phyloP scores from a whole-genome alignment of 805 yeast genomes.

The Candida boidinii region DNA sequence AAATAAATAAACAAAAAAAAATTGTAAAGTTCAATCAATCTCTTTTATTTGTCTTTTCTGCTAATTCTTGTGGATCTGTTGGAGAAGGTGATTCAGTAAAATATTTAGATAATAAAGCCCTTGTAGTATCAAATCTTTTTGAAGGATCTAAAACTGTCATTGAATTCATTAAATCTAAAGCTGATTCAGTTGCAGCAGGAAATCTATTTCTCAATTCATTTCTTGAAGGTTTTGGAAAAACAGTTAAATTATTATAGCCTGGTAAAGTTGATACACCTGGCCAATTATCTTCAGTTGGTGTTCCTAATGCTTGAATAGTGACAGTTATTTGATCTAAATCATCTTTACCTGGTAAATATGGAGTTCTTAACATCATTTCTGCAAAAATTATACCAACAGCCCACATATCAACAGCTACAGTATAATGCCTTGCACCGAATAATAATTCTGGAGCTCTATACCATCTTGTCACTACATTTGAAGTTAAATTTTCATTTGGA shows the following conservation, averaged over 20 bases:
- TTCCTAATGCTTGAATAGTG: slow-evolving; percentile 93
- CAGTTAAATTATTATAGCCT: slow-evolving; percentile 59
- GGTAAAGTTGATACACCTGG: slow-evolving; percentile 81
- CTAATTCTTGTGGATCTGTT: slow-evolving; percentile 57
- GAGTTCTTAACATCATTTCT: slow-evolving; percentile 89
- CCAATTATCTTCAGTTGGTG: slow-evolving; percentile 91
- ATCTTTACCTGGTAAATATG: slow-evolving; percentile 88
- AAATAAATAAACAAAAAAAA: too few species aligned
- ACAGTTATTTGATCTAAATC: slow-evolving; percentile 86
- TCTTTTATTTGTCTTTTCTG: slow-evolving; percentile 28
- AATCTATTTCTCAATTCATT: slow-evolving; percentile 75
- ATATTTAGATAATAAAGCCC: slow-evolving; percentile 57
- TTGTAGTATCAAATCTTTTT: slow-evolving; percentile 55
- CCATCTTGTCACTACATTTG: slow-evolving; percentile 97
- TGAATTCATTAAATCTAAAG: slow-evolving; percentile 64
- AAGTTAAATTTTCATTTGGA: slow-evolving; percentile 70
- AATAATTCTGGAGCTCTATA: slow-evolving; percentile 92
- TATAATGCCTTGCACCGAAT: slow-evolving; percentile 82
- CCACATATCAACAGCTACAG: slow-evolving; percentile 91
- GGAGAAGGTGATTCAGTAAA: slow-evolving; percentile 72
- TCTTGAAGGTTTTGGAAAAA: slow-evolving; percentile 78
- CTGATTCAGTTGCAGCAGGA: slow-evolving; percentile 83
- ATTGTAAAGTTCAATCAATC: too few species aligned
- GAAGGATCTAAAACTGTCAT: slow-evolving; percentile 75
- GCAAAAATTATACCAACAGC: slow-evolving; percentile 95